phyloP scores from a whole-genome alignment of 345 rosid species.

The Cardamine resedifolia region DNA sequence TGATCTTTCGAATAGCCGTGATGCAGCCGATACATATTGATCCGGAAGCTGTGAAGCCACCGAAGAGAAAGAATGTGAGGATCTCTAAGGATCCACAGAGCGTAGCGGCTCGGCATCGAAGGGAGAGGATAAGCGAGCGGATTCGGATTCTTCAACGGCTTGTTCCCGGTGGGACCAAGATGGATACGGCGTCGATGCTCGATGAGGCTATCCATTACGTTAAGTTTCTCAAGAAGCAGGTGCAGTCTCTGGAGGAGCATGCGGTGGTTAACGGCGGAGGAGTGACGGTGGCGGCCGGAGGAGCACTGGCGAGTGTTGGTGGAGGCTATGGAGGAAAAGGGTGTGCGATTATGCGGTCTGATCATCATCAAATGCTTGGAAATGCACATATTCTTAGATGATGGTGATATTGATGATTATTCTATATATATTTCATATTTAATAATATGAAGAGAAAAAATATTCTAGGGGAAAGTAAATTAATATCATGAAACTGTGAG shows the following conservation, averaged over 20 bases:
- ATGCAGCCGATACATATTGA: slow-evolving; percentile 88
- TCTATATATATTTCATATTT: neutral
- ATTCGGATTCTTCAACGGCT: slow-evolving; percentile 86
- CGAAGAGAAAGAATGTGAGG: slow-evolving; percentile 79
- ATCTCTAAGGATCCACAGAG: slow-evolving; percentile 96
- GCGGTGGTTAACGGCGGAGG: slow-evolving; percentile 49
- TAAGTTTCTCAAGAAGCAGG: slow-evolving; percentile 85
- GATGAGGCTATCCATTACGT: slow-evolving; percentile 96
- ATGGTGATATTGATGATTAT: neutral
- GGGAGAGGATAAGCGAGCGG: slow-evolving; percentile 86
- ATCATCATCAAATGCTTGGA: slow-evolving; percentile 44
- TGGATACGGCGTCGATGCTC: slow-evolving; percentile 94
- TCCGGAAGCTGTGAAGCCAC: slow-evolving; percentile 83
- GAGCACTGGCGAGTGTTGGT: slow-evolving; percentile 30
- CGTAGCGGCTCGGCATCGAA: slow-evolving; percentile 87
- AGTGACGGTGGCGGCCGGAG: slow-evolving; percentile 11
- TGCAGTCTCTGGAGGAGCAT: slow-evolving; percentile 71
- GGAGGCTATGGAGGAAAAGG: slow-evolving; percentile 49
- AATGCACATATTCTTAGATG: slow-evolving; percentile 62
- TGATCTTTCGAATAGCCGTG: slow-evolving; percentile 86
- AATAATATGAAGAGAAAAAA: slow-evolving; percentile 2
- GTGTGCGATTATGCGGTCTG: slow-evolving; percentile 43
- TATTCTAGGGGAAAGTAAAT: slow-evolving; percentile 7
- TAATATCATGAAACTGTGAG: slow-evolving; percentile 9
- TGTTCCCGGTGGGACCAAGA: slow-evolving; percentile 91